phyloP scores from a whole-genome alignment of 2,329 filamentous ascomycete species.

The Aspergillus sp. region DNA sequence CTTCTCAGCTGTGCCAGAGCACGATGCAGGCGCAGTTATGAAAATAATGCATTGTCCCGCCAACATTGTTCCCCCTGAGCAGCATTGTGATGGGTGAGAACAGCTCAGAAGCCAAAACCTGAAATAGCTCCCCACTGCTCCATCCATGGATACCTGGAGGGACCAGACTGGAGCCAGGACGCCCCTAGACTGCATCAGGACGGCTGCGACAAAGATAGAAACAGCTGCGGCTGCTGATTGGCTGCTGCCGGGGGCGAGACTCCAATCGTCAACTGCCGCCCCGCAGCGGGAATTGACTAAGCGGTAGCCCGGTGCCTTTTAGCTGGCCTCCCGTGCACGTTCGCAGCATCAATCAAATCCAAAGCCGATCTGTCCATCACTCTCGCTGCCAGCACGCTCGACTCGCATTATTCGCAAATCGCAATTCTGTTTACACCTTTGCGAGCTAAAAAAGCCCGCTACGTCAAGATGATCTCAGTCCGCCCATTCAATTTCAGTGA shows the following conservation, averaged over 20 bases:
- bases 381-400: too few relatives aligned
- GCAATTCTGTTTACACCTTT: neutral
- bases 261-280: neutral
- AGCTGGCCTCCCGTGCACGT: neutral
- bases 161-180: neutral
- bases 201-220: neutral
- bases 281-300: neutral
- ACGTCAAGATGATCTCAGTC: slow-evolving; percentile 7
- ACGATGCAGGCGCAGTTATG: too few relatives aligned
- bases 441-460: neutral
- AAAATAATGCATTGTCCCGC: too few relatives aligned
- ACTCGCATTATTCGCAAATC: too few relatives aligned
- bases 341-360: neutral
- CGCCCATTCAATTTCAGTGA: neutral
- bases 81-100: too few relatives aligned
- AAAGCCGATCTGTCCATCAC: neutral
- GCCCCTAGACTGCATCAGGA: neutral
- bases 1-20: too few relatives aligned
- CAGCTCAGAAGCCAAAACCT: too few relatives aligned
- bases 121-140: too few relatives aligned
- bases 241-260: neutral
- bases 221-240: neutral
- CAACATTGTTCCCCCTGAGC: too few relatives aligned
- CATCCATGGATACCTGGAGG: too few relatives aligned
- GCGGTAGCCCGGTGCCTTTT: too few relatives aligned